A percentile compares a stretch with the other conserved stretches of the same genome.
These are phyloP conservation scores for Kuraishia cidri DNA, from an alignment of 805 yeast genomes.

Conservation along the genomic window DNA sequence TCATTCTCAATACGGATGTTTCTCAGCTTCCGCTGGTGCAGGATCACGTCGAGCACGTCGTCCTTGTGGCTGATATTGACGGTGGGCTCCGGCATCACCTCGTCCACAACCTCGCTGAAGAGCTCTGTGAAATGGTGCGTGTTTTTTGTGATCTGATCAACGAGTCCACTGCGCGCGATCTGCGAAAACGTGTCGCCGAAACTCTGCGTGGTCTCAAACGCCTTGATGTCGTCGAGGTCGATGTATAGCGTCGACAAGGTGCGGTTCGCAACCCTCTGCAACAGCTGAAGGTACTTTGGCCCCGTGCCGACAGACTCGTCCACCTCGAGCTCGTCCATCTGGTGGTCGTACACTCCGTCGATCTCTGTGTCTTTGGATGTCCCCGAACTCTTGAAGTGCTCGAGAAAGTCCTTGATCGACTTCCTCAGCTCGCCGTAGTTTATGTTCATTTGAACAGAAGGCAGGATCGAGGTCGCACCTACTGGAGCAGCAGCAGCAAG, in stretches of 20 bases:
- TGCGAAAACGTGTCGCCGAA: conserved; percentile 7
- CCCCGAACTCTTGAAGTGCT: conserved; percentile 41
- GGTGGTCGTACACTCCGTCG: conserved; percentile 25
- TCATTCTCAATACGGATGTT: conserved; percentile 68
- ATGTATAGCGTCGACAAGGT: conserved; percentile 58
- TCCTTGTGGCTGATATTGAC: conserved; percentile 71
- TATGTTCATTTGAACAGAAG: conserved; percentile 60
- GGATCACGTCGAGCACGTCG: conserved; percentile 86
- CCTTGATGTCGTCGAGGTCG: conserved; percentile 78
- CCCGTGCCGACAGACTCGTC: conserved; percentile 24
- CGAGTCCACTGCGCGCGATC: conserved; percentile 22
- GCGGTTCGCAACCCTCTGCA: conserved; percentile 82
- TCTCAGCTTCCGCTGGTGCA: conserved; percentile 82
- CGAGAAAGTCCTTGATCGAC: conserved; percentile 54
- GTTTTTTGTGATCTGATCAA: conserved; percentile 58
- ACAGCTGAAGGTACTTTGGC: conserved; percentile 65
- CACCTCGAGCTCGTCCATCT: conserved; percentile 17
- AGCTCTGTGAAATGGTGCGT: conserved; percentile 75
- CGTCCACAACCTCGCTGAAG: conserved; percentile 69
- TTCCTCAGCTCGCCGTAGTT: conserved; percentile 62
- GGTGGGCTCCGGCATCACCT: conserved; percentile 81
- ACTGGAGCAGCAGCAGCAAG: neutral
- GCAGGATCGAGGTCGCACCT: conserved; percentile 26
- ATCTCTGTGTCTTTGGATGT: conserved; percentile 11
- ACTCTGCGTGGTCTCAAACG: conserved; percentile 44